phyloP scores from a whole-genome alignment of 768 basidiomycete genomes.

The Tylopilus sp. region DNA sequence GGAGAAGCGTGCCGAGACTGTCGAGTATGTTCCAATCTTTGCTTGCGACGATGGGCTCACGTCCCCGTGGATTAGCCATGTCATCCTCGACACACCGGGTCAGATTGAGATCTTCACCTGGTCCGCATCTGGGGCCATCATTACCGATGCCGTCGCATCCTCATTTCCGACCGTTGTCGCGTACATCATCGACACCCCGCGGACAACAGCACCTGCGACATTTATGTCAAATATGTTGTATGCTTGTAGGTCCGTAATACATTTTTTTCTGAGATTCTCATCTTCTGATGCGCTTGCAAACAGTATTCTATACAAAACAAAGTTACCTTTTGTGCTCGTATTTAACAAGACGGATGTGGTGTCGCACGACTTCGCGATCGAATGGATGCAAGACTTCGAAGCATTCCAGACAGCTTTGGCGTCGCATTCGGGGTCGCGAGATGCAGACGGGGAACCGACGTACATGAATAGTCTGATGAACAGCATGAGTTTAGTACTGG shows the following conservation, averaged over 20 bases:
- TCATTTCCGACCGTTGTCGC: constrained; percentile 93
- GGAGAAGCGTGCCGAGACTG: constrained; percentile 83
- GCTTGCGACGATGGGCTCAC: not conserved
- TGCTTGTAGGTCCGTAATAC: constrained; percentile 75
- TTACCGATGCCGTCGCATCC: constrained; percentile 94
- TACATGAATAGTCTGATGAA: constrained; percentile 99
- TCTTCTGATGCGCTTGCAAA: not conserved
- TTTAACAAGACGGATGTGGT: constrained; percentile 98
- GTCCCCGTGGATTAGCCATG: constrained; percentile 53
- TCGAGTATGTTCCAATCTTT: constrained; percentile 62
- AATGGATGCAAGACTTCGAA: constrained; percentile 99
- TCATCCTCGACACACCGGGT: constrained; percentile 95
- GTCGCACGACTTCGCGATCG: constrained; percentile 85
- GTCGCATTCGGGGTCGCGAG: constrained; percentile 59
- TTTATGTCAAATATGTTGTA: constrained; percentile 99
- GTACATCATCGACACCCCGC: constrained; percentile 95
- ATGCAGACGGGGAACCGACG: constrained; percentile 86
- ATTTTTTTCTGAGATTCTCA: constrained; percentile 1
- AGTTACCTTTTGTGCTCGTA: constrained; percentile 93
- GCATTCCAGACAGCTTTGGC: constrained; percentile 87
- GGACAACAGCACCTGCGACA: constrained; percentile 91
- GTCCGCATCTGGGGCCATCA: constrained; percentile 98
- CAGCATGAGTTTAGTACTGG: constrained; percentile 95
- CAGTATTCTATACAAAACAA: constrained; percentile 97
- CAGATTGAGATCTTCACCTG: constrained; percentile 99